Percentiles rank a stretch among this genome's conserved stretches.
Conservation (phyloP, 805 yeast species). For the Ogataea salicorniae region DNA sequence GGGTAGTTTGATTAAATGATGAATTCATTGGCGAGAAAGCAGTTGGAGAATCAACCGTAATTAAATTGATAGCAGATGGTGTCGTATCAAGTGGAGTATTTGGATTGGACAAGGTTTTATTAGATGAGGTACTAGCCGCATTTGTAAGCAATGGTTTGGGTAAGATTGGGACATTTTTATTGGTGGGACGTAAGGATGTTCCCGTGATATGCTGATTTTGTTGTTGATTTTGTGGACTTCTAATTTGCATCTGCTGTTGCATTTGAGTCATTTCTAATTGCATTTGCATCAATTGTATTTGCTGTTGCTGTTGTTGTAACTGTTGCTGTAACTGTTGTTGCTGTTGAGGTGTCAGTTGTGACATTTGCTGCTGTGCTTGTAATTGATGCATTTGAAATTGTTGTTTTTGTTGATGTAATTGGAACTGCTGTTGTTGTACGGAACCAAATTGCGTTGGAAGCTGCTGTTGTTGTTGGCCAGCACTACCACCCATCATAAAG, state of each 20-base stretch:
- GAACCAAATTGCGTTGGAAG: not conserved
- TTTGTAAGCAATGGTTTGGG: conserved; percentile 25
- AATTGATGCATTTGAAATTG: not conserved
- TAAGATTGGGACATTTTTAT: conserved; percentile 31
- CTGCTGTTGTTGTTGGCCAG: not conserved
- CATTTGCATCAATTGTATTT: not conserved
- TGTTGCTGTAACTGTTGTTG: conserved; percentile 1
- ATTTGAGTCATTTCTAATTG: conserved; percentile 3
- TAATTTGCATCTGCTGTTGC: conserved; percentile 1
- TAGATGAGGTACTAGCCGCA: not conserved
- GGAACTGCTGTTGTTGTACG: conserved; percentile 1
- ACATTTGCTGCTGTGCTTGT: not conserved
- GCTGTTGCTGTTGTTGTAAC: not conserved
- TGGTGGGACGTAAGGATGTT: conserved; percentile 6
- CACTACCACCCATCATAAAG: conserved; percentile 4
- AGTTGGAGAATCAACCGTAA: conserved; percentile 13
- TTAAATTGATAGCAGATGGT: conserved; percentile 12
- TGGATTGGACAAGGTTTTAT: conserved; percentile 9
- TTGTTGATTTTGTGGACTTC: conserved; percentile 3
- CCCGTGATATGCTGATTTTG: not conserved
- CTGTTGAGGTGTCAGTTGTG: not conserved
- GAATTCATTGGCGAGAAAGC: conserved; percentile 7
- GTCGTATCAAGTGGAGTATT: conserved; percentile 22
- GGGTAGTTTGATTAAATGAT: conserved; percentile 12
- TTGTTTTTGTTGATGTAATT: conserved; percentile 1